Evolutionary conservation across 768 basidiomycete genomes (phyloP), one percentile per base, ranked within the genome.

Genomic region (Trametes cingulata): DNA sequence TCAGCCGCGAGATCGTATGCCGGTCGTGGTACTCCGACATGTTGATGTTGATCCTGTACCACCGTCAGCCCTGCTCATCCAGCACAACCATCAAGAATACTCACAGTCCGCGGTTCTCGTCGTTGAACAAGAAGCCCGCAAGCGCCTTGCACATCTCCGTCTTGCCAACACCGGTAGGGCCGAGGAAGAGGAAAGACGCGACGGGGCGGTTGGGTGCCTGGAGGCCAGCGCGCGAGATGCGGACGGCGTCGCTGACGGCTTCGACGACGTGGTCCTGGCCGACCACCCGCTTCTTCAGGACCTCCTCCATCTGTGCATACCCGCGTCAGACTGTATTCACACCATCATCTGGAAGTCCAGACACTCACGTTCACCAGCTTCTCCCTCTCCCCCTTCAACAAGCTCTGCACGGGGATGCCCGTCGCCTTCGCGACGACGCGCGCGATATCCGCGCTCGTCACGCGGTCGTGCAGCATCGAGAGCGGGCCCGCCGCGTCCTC

Each of bases 21-120:
- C 94, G 84, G 65, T 95, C 95, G 51, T 93, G 91, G 67, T 90
- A 97, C 82, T 97, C 92, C n/a, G 91, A 90, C 93, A 96, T 95
- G 66, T 97, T 95, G 69, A 96, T 93, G 60, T 88, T 91, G 63
- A 95, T 93, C 54, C 89, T 91, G 61, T 50, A 13, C 10, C 8
- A 22, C 0, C 20, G 17, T 48, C 25, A 55, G 49, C 36, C n/a
- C n/a, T n/a, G n/a, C n/a, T n/a, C n/a, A n/a, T n/a, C n/a, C 0
- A 33, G 12, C 9, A 12, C 13, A 10, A n/a, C 19, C 12, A n/a
- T 33, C 59, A 15, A 24, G 25, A 33, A n/a, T 6, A 80, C 85
- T 74, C 68, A 92, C 91, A 96, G 68, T 12, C 91, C 94, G 42
- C 90, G 78, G 58, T 89, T 86, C 69, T 95, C 93, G 62, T 95